Evolutionary conservation across 116 monocot genomes (phyloP), one percentile per base, ranked within the genome.

Genomic region (Posidonia oceanica): DNA sequence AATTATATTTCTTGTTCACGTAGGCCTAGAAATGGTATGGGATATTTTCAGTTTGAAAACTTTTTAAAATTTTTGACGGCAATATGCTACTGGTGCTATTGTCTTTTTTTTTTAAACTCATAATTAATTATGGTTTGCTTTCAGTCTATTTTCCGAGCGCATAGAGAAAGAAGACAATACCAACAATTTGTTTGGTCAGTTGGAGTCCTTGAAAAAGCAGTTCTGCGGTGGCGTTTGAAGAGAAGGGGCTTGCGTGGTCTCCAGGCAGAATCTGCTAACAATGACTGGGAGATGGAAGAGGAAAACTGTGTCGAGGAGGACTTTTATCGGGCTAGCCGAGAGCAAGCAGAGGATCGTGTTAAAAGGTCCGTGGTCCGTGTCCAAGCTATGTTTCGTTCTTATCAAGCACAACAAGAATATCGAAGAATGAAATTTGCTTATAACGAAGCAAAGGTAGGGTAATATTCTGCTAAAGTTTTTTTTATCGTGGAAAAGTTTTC

Each of bases 361-460:
- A 76, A 75, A n/a, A 78, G 85, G 73, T 89, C 97, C 1, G 97
- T 98, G 16, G 75, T 90, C 57, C 81, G 89, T 22, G 97, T 98
- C 57, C 97, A 98, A 59, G 68, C 93, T 21, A 88, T 98, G 89
- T 98, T 97, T 48, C 91, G 97, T 53, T 97, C 97, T 17, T 86
- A 97, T 77, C 61, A 61, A 59, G 89, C 97, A 29, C 97, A 97
- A 59, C 91, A 91, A 68, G 89, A 97, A 61, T 97, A 97, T 71
- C 69, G 92, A 64, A 81, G 87, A 52, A 91, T 97, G 80, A 97
- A 87, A 80, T 14, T 82, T 54, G 71, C 87, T 20, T 68, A 87
- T 57, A 80, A 83, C 48, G 61, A 85, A 69, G 96, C 91, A 61
- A 72, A 87, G 85, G 97, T 97, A 83, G 44, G 54, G 8, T 36